Base-by-base conservation (phyloP, 2,329 filamentous ascomycete species). In the Teratosphaeria nubilosa region DNA sequence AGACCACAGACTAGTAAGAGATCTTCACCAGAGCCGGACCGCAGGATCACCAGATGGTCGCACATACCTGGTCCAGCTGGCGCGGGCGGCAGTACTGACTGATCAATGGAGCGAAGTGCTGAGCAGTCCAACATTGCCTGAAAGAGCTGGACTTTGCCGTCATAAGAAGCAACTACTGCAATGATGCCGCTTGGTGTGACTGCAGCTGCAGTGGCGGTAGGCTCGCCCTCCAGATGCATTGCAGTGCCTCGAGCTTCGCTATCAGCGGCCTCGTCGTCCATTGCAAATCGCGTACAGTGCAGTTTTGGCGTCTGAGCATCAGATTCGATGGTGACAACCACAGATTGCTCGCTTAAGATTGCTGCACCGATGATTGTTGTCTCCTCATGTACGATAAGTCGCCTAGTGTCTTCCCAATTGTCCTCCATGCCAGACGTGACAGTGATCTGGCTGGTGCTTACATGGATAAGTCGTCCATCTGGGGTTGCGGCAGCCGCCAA, bases 331-430 rank as follows among this genome's bases (percentile, higher is more conserved):
- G 53, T 55, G 11, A 55, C 16, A 6, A 45, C 37, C 25, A 45
- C 22, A 25, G 22, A 31, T 16, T 25, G 22, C 34, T 37, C 53
- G 30, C 25, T n/a, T 22, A 55, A 58, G 20, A 69, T 58, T 1
- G 62, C 60, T 24, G 70, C 68, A 2, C 64, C 65, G 32, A 66
- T 48, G 31, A 69, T 68, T 5, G 25, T 53, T 2, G 51, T 34
- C 2, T 58, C 62, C 1, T 60, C 58, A 6, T 54, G 56, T 50
- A 59, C 60, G 0, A 30, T 56, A 20, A 55, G 59, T 30, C 53
- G 60, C 20, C 55, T 55, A 9, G 60, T 65, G 55, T 68, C 65
- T 60, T 71, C 69, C 48, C 69, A 70, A 53, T 68, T 67, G 13
- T 58, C 59, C 5, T 59, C 55, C 20, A 67, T 24, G 14, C 59